A percentile compares a stretch with the other conserved stretches of the same genome.
These are phyloP conservation scores for Catunica adiposa DNA, from an alignment of 2,329 filamentous ascomycete genomes.

Conservation along the genomic window DNA sequence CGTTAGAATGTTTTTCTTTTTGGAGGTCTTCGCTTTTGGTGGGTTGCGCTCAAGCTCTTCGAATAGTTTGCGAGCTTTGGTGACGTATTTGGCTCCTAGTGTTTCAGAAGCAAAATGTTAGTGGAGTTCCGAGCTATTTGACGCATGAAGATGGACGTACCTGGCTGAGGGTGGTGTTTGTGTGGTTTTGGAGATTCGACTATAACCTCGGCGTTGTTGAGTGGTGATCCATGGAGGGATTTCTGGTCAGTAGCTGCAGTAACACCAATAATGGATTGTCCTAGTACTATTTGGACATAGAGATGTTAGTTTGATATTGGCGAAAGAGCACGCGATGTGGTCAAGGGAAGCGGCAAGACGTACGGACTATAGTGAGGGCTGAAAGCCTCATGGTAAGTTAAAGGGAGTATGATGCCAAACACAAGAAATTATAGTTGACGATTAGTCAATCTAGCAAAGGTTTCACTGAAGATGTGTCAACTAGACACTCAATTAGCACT, in stretches of 20 bases:
- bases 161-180: not conserved
- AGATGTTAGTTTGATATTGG: not conserved
- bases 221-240: not conserved
- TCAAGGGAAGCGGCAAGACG: not conserved
- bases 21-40: not conserved
- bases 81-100: conserved; percentile 11
- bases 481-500: no score
- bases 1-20: conserved; percentile 7
- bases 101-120: no score
- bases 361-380: not conserved
- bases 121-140: no score
- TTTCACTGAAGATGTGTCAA: no score
- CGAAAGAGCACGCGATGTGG: not conserved
- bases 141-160: no score
- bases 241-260: not conserved
- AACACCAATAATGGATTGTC: not conserved
- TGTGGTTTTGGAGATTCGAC: not conserved
- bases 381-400: not conserved
- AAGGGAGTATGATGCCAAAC: not conserved
- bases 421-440: no score
- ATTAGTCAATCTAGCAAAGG: no score
- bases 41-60: conserved; percentile 8
- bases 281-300: not conserved
- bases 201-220: not conserved
- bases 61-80: conserved; percentile 11